These are phyloP conservation scores for Pseudogymnoascus pannorum DNA, from an alignment of 2,329 filamentous ascomycete species.

Conservation along the genomic window DNA sequence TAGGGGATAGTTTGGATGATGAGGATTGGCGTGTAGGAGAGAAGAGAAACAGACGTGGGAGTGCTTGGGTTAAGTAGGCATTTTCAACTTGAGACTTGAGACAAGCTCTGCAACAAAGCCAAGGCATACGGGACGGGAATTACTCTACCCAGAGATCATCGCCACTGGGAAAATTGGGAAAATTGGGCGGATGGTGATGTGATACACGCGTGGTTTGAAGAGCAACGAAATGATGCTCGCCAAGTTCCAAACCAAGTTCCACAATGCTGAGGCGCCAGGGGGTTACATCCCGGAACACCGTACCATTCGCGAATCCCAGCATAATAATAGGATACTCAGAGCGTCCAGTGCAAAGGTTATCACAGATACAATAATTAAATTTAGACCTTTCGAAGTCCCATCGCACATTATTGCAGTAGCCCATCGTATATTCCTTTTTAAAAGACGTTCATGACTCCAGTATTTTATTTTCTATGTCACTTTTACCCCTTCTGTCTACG, in stretches of 20 bases:
- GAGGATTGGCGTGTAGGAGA: slow-evolving; percentile 3
- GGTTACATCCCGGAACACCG: background rate
- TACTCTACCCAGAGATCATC: slow-evolving; percentile 3
- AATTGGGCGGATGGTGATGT: slow-evolving; percentile 1
- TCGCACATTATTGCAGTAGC: background rate
- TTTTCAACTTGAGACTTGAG: background rate
- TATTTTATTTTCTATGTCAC: background rate
- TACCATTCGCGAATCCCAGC: background rate
- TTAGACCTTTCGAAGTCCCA: background rate
- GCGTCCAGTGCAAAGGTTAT: background rate
- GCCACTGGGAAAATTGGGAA: background rate
- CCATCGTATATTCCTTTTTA: background rate
- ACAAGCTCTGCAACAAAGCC: background rate
- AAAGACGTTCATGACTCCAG: background rate
- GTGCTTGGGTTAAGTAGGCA: background rate
- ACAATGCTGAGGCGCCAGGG: background rate
- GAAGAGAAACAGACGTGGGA: background rate
- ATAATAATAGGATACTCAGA: background rate
- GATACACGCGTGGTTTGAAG: slow-evolving; percentile 5
- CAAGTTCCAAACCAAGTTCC: background rate
- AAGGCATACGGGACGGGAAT: background rate
- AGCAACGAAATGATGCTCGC: background rate
- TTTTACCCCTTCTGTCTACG: background rate
- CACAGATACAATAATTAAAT: background rate
- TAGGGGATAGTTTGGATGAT: background rate